Evolutionary conservation across 352 stramenopile genomes (phyloP), one percentile per base, ranked within the genome.

Genomic region (Pythium oligandrum): DNA sequence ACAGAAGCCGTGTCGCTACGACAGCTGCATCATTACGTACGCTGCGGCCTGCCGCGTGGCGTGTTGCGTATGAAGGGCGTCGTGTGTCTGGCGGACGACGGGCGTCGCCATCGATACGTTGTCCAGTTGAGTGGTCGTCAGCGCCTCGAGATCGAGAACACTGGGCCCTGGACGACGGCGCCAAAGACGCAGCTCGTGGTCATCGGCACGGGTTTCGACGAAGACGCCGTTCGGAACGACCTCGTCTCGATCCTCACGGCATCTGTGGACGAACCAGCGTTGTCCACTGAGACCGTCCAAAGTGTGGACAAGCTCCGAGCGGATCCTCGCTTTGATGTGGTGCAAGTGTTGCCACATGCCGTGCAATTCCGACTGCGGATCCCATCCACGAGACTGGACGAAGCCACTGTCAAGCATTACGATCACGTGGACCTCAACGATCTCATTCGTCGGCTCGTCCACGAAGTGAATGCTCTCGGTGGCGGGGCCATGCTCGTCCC

Each of bases 361-460:
- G 58, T 77, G 9, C 53, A 61, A 32, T 90, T 90, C 38, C 76
- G 75, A 1, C 60, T 90, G 3, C 57, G 47, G 30, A 86, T 77
- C 44, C 79, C 76, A 3, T 61, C 71, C 6, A 74, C 71, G 9
- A 65, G 68, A 6, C 58, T 87, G 37, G 65, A 86, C 51, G 73
- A 77, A 40, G 63, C 73, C 8, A 86, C 86, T 72, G 65, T 90
- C 57, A 76, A 75, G 17, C 79, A 90, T 49, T 76, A 83, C 48
- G 76, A 90, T 57, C 77, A 88, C 45, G 66, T 90, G 40, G 76
- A 90, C 49, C 83, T 83, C 69, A 80, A 90, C 51, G 77, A 86
- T 40, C 61, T 86, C 37, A 87, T 71, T 7, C 59, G 63, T 44
- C 66, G 75, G 3, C 58, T 90, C 2, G 73, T 85, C 46, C 62